Percentiles rank a stretch among this genome's conserved stretches.
Evolutionary conservation across 2,329 filamentous ascomycete species (phyloP).

Genomic region (Aspergillus sp.): DNA sequence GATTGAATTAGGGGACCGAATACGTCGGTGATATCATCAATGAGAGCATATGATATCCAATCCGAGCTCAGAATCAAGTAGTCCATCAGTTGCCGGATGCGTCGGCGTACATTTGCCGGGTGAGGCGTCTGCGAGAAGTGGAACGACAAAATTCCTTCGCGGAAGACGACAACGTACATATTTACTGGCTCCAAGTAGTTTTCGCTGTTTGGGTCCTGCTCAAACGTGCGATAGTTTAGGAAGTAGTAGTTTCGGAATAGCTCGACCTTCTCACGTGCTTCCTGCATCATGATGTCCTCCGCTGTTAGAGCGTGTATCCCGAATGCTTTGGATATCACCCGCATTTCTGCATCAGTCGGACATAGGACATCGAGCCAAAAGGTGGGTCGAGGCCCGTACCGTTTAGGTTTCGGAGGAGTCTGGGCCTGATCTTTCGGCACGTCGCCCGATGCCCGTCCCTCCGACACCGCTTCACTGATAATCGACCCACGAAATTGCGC

Average conservation of each 20-base stretch:
- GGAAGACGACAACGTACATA: constrained; percentile 96
- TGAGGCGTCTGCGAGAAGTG: constrained; percentile 97
- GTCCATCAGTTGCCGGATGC: constrained; percentile 89
- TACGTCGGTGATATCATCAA: constrained; percentile 97
- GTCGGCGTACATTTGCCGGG: constrained; percentile 88
- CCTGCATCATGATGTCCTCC: constrained; percentile 96
- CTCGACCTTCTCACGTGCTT: constrained; percentile 96
- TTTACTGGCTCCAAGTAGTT: constrained; percentile 94
- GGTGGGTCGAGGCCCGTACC: constrained; percentile 79
- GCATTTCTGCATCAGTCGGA: constrained; percentile 94
- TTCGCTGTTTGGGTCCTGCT: constrained; percentile 86
- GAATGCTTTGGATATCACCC: constrained; percentile 85
- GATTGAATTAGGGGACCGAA: constrained; percentile 89
- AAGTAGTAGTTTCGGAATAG: constrained; percentile 98
- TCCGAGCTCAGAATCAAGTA: constrained; percentile 91
- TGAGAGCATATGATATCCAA: constrained; percentile 98
- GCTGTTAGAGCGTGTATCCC: constrained; percentile 93
- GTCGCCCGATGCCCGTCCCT: constrained; percentile 24
- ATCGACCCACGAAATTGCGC: constrained; percentile 32
- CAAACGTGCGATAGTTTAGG: constrained; percentile 96
- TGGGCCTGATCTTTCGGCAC: constrained; percentile 24
- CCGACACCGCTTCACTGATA: constrained; percentile 36
- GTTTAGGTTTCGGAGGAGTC: constrained; percentile 38
- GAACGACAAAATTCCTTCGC: constrained; percentile 92
- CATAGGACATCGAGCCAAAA: constrained; percentile 95